Evolutionary conservation across 257 asterid species (phyloP).

Genomic region (Cinchona pubescens): DNA sequence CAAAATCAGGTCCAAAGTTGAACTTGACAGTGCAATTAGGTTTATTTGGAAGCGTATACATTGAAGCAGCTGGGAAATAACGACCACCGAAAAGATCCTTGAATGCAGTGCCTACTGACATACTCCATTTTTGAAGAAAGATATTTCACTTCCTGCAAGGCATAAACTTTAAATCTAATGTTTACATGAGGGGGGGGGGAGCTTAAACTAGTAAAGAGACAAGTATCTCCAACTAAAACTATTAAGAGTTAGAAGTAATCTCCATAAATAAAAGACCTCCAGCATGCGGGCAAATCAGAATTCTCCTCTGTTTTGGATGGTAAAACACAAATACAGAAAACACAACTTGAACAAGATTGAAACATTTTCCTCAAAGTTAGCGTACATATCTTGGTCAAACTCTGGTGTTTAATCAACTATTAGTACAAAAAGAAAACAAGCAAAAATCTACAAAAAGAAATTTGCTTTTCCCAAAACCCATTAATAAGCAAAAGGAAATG

Average conservation of each 20-base stretch:
- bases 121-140: constrained; percentile 82
- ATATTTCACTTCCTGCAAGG: constrained; percentile 86
- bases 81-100: constrained; percentile 81
- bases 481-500: neutral
- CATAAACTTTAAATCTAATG: neutral
- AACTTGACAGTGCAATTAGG: constrained; percentile 83
- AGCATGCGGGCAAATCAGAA: neutral
- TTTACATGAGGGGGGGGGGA: too few species aligned
- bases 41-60: constrained; percentile 95
- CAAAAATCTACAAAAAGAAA: neutral
- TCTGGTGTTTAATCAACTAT: neutral
- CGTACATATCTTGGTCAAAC: neutral
- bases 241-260: neutral
- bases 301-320: neutral
- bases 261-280: neutral
- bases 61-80: constrained; percentile 94
- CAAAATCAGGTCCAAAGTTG: constrained; percentile 98
- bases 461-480: neutral
- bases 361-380: neutral
- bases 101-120: constrained; percentile 92
- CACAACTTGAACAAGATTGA: neutral
- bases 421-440: neutral
- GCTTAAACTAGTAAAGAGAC: neutral
- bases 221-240: neutral
- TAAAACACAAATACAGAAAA: neutral